Percentiles rank a stretch among this genome's conserved stretches.
These are phyloP conservation scores for Sisymbrium irio DNA, from an alignment of 345 rosid genomes.

Conservation along the genomic window DNA sequence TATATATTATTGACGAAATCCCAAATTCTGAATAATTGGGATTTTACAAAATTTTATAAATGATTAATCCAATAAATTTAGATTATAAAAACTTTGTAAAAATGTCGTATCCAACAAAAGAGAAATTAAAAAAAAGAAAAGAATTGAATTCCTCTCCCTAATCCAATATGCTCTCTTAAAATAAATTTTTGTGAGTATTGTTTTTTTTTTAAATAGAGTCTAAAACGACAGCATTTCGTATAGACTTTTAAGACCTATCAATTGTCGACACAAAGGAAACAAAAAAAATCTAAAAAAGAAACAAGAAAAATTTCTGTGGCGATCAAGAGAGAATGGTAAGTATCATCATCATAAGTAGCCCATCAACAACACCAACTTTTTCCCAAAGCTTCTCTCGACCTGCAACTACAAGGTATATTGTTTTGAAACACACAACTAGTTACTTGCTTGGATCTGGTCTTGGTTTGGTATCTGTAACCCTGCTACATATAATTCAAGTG, in stretches of 20 bases:
- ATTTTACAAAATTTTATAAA: too few species aligned
- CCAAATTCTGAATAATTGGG: too few species aligned
- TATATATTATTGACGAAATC: too few species aligned
- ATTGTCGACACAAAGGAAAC: neutral
- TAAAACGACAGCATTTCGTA: neutral
- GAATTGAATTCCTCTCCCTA: too few species aligned
- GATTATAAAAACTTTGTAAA: too few species aligned
- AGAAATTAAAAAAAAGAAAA: too few species aligned
- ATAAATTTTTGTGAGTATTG: too few species aligned
- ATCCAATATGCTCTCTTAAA: too few species aligned
- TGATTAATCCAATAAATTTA: too few species aligned
- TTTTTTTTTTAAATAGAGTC: neutral
- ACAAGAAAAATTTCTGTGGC: neutral
- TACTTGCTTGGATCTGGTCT: neutral
- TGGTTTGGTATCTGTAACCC: neutral
- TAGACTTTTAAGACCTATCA: neutral
- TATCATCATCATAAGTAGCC: neutral
- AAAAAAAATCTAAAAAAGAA: neutral
- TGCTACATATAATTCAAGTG: too few species aligned
- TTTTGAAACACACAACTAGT: neutral
- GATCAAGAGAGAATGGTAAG: slow-evolving; percentile 4
- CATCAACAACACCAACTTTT: neutral
- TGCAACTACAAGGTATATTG: slow-evolving; percentile 14
- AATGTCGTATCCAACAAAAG: too few species aligned
- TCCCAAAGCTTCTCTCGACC: slow-evolving; percentile 19